A percentile compares a stretch with the other conserved stretches of the same genome.
Conservation (phyloP, 164 flowering plant species). For the Litsea cubeba region DNA sequence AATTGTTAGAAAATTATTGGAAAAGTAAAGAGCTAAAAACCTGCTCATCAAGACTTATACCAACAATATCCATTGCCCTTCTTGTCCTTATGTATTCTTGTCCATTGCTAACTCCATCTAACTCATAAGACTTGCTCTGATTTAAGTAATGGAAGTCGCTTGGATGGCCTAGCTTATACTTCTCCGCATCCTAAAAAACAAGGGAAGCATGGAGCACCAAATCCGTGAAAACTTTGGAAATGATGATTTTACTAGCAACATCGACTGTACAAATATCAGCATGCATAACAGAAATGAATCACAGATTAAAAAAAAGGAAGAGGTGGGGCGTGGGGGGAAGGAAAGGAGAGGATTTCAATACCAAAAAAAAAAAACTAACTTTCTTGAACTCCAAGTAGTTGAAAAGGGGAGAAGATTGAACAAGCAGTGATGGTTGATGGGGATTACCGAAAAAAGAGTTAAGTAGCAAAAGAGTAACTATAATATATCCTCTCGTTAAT, state of each 20-base stretch:
- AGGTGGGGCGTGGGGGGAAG: too few species aligned
- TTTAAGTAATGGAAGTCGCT: constrained; percentile 84
- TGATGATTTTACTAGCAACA: background rate
- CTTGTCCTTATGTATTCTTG: constrained; percentile 82
- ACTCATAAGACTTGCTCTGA: constrained; percentile 83
- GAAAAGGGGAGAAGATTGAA: background rate
- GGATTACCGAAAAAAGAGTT: too few species aligned
- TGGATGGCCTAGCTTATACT: constrained; percentile 74
- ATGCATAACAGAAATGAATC: background rate
- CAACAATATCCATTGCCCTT: constrained; percentile 98
- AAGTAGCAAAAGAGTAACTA: too few species aligned
- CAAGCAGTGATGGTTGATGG: background rate
- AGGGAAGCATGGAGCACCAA: background rate
- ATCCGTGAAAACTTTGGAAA: background rate
- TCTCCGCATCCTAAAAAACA: constrained; percentile 71
- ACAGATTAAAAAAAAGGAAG: background rate
- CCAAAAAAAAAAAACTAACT: too few species aligned
- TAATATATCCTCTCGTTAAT: too few species aligned
- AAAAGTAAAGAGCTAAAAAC: constrained; percentile 25
- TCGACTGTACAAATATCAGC: background rate
- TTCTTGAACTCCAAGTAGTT: background rate
- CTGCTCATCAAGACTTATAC: constrained; percentile 90
- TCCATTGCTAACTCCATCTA: constrained; percentile 85
- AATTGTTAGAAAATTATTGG: background rate
- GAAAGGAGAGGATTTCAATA: too few species aligned